Evolutionary conservation across 2,329 filamentous ascomycete genomes (phyloP).

Genomic region (Tricladium varicosporioides): DNA sequence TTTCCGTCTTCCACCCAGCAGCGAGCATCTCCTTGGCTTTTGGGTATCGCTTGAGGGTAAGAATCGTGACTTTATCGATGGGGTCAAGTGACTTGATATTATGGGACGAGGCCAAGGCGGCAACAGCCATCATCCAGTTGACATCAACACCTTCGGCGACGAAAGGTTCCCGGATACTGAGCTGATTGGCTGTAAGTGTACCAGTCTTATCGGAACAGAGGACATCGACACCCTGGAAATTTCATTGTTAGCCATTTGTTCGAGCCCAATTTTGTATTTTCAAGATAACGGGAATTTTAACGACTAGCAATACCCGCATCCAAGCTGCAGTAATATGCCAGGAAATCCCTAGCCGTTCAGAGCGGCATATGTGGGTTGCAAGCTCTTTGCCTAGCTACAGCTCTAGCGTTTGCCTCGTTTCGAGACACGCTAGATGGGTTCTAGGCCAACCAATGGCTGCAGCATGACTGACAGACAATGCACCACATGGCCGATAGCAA

Average conservation of each 20-base stretch:
- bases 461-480: not conserved
- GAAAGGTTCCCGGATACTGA: conserved; percentile 74
- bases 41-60: conserved; percentile 73
- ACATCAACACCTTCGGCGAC: conserved; percentile 74
- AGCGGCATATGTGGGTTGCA: not conserved
- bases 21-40: conserved; percentile 74
- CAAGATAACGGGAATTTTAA: not conserved
- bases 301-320: not conserved
- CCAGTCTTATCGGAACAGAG: conserved; percentile 82
- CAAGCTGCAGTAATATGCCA: not conserved
- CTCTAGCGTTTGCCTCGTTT: not conserved
- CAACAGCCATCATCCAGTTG: conserved; percentile 83
- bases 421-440: not conserved
- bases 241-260: conserved; percentile 14
- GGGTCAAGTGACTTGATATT: conserved; percentile 77
- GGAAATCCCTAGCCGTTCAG: not conserved
- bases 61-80: conserved; percentile 76
- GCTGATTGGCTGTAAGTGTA: conserved; percentile 73
- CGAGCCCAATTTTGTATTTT: not conserved
- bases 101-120: conserved; percentile 73
- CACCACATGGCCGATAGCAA: no score
- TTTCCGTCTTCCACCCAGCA: conserved; percentile 73
- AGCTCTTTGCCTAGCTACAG: not conserved
- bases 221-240: conserved; percentile 61
- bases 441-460: not conserved